These are phyloP conservation scores for Pisolithus orientalis DNA, from an alignment of 768 basidiomycete species.

Conservation along the genomic window DNA sequence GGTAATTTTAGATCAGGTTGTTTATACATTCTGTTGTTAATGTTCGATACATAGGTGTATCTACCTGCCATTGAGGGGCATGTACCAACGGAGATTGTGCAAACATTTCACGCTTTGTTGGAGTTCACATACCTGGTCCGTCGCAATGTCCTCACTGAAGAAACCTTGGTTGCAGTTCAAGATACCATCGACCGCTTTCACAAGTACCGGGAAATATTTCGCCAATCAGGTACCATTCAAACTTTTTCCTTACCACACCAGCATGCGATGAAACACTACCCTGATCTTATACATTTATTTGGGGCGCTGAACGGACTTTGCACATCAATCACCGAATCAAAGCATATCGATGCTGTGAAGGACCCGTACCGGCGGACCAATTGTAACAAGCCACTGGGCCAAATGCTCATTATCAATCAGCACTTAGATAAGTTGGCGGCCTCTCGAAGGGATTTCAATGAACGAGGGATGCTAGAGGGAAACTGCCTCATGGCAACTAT, in stretches of 20 bases:
- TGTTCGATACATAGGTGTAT: conserved; percentile 13
- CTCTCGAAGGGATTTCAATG: conserved; percentile 1
- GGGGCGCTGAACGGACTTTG: conserved; percentile 18
- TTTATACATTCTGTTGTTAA: not conserved
- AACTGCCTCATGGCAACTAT: not conserved
- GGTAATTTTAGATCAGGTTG: conserved; percentile 11
- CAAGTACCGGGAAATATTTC: no score
- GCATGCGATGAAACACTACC: conserved; percentile 16
- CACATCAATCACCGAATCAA: conserved; percentile 30
- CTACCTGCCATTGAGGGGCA: conserved; percentile 19
- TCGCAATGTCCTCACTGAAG: no score
- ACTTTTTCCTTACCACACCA: no score
- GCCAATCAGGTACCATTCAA: no score
- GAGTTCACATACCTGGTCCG: conserved; percentile 23
- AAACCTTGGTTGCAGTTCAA: no score
- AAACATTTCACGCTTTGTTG: conserved; percentile 14
- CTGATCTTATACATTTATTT: conserved; percentile 8
- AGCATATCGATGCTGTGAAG: conserved; percentile 32
- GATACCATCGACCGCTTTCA: no score
- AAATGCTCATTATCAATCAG: conserved; percentile 21
- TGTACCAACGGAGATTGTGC: conserved; percentile 15
- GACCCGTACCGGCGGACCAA: conserved; percentile 26
- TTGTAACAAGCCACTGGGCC: conserved; percentile 2
- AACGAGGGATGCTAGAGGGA: not conserved
- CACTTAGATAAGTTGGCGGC: conserved; percentile 10